phyloP scores from a whole-genome alignment of 2,329 filamentous ascomycete genomes.

The Aspergillus sp. region DNA sequence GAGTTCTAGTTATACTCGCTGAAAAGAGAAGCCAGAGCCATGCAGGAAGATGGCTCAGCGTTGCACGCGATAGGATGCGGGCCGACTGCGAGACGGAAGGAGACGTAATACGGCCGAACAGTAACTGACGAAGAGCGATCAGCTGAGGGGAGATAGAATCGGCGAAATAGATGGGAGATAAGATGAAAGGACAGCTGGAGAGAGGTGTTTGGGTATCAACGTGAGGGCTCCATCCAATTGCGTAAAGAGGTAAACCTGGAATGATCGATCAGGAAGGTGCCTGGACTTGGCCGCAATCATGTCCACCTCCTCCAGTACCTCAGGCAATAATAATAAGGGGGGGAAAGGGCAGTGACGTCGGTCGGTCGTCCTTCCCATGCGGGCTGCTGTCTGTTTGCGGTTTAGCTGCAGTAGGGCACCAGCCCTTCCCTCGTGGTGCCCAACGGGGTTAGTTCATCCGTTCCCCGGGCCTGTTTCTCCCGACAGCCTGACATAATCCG shows the following conservation, averaged over 20 bases:
- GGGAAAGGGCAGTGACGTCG: conserved; percentile 27
- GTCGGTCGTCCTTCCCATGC: conserved; percentile 7
- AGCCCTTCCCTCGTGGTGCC: conserved; percentile 19
- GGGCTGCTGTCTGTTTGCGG: neutral
- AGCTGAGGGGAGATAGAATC: neutral
- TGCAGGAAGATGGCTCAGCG: conserved; percentile 23
- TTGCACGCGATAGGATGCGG: conserved; percentile 30
- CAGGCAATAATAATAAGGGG: conserved; percentile 4
- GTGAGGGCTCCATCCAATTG: conserved; percentile 12
- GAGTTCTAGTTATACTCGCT: conserved; percentile 23
- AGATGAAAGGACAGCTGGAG: neutral
- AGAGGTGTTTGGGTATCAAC: conserved; percentile 13
- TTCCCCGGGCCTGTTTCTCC: conserved; percentile 10
- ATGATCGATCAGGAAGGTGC: neutral
- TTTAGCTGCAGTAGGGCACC: conserved; percentile 21
- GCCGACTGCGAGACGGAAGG: conserved; percentile 13
- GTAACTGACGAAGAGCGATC: neutral
- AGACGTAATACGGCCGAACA: neutral
- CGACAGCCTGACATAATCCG: conserved; percentile 27
- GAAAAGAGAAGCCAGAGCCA: conserved; percentile 22
- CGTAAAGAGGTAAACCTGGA: conserved; percentile 4
- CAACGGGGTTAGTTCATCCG: neutral
- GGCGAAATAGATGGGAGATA: conserved; percentile 3
- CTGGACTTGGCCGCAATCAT: conserved; percentile 3
- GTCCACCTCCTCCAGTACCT: too few species aligned